Conservation (phyloP, 2,329 filamentous ascomycete species). For the Pseudogymnoascus sp. region DNA sequence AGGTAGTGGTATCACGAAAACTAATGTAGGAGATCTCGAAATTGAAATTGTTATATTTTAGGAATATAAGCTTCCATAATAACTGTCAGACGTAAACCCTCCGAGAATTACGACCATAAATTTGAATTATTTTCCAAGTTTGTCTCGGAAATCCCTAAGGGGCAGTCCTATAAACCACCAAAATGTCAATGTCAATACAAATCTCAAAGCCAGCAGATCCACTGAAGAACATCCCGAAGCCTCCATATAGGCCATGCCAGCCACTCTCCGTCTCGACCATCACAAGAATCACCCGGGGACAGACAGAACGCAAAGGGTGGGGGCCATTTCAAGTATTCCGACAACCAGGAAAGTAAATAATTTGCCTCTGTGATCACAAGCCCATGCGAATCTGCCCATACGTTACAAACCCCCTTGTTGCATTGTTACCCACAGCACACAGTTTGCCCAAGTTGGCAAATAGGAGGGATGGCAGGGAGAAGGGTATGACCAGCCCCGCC, state of each 20-base stretch:
- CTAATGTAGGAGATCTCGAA: neutral
- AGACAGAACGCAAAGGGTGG: neutral
- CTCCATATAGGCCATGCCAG: neutral
- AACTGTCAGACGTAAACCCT: neutral
- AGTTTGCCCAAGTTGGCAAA: neutral
- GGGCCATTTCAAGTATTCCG: neutral
- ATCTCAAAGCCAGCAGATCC: neutral
- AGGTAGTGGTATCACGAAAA: neutral
- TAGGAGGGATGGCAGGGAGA: neutral
- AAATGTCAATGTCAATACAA: neutral
- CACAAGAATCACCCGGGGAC: neutral
- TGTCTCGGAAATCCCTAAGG: neutral
- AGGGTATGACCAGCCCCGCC: neutral
- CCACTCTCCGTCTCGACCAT: no score
- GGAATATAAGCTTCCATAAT: neutral
- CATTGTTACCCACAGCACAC: neutral
- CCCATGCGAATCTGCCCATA: neutral
- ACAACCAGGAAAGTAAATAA: neutral
- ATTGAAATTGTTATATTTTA: neutral
- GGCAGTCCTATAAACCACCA: neutral
- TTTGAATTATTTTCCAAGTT: neutral
- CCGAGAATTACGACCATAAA: neutral
- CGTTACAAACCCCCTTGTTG: neutral
- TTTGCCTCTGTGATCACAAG: neutral
- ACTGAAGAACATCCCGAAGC: neutral